Evolutionary conservation across 805 yeast genomes (phyloP).

Genomic region (Candida pseudofarinosa): DNA sequence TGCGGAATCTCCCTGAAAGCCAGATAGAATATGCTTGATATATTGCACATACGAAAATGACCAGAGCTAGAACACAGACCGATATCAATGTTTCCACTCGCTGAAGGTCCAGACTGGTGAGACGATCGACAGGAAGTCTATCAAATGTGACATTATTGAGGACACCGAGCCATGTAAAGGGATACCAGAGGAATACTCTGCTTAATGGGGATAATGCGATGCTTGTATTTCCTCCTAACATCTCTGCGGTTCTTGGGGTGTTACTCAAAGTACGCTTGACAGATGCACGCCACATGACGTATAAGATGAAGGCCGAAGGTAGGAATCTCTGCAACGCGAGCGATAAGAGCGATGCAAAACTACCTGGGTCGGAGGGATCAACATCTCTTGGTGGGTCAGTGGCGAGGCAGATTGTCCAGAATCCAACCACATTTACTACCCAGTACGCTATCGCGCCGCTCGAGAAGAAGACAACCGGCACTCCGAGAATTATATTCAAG

Average conservation of each 20-base stretch:
- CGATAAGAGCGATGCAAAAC: constrained; percentile 61
- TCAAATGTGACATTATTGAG: constrained; percentile 87
- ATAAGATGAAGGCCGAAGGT: constrained; percentile 69
- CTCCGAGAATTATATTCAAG: constrained; percentile 59
- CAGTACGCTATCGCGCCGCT: constrained; percentile 46
- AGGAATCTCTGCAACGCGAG: constrained; percentile 68
- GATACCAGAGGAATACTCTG: constrained; percentile 62
- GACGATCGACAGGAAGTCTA: constrained; percentile 79
- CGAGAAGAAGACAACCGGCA: constrained; percentile 56
- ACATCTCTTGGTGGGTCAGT: constrained; percentile 75
- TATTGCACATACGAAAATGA: constrained; percentile 51
- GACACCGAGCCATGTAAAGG: constrained; percentile 78
- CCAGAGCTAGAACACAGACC: constrained; percentile 44
- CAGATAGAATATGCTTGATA: constrained; percentile 78
- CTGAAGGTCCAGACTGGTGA: constrained; percentile 66
- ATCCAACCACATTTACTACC: constrained; percentile 61
- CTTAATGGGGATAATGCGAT: constrained; percentile 33
- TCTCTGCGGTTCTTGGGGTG: constrained; percentile 3
- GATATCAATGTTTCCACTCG: constrained; percentile 78
- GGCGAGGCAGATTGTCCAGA: constrained; percentile 74
- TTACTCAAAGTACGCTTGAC: constrained; percentile 44
- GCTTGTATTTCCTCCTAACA: not conserved
- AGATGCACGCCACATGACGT: constrained; percentile 62
- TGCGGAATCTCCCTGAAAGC: constrained; percentile 66
- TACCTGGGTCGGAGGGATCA: constrained; percentile 49